Evolutionary conservation across 2,329 filamentous ascomycete species (phyloP), one percentile per base, ranked within the genome.

Genomic region (Phaeomoniella chlamydospora): DNA sequence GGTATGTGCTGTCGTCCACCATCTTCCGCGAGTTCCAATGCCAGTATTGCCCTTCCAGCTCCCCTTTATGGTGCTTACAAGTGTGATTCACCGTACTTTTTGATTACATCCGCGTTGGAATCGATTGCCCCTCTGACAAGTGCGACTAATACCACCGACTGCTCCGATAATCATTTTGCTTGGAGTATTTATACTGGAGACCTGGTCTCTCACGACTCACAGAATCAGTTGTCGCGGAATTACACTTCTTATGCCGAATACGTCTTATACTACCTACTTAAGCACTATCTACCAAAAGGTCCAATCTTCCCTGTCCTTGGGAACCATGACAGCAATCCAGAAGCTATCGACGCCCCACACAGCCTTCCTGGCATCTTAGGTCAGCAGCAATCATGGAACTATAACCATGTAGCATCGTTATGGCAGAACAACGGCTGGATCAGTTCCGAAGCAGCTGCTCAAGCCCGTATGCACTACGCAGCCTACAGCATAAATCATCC

Each of bases 371-470:
- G 66, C 1, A 56, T 58, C 1, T 53, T 74, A 1, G 67, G 69
- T 1, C 51, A 65, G 40, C 70, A 75, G 43, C 64, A 68, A 42
- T 69, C 63, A 36, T 74, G 70, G 70, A 72, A 73, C 43, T 72
- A 68, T 43, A 57, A 71, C 16, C 68, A 73, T 43, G 56, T 74
- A 12, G 58, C 69, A n/a, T 54, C 52, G 10, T 53, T 74, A 0
- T 74, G 70, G 70, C 55, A 65, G 42, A 62, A 72, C 38, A 65
- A 72, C 39, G 65, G 65, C 13, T 74, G 70, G 69, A 61, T 74
- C 34, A 58, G 61, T 39, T 48, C 50, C 9, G 44, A 54, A 11
- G 58, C 60, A 3, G 66, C 64, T 1, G 49, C 56, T 2, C 47
- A 70, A 45, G 70, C 70, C 2, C 51, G 59, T 3, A 52, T 61